A percentile compares a stretch with the other conserved stretches of the same genome.
phyloP scores from a whole-genome alignment of 169 alveolate species.

The Miamiensis avidus region DNA sequence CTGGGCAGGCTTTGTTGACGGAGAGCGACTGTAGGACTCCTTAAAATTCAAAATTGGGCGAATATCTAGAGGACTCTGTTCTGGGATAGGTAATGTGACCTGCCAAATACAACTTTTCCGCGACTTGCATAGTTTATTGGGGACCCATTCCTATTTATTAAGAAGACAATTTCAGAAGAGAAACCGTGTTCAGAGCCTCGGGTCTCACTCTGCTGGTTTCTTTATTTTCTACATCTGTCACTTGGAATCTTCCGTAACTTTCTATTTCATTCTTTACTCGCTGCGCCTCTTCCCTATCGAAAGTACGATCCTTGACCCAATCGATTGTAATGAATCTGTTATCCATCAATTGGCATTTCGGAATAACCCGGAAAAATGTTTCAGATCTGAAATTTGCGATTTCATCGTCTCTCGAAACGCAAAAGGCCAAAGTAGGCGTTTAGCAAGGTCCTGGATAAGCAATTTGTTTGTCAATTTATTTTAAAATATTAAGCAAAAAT shows the following conservation, averaged over 20 bases:
- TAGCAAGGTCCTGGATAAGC: constrained; percentile 99
- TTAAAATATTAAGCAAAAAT: too few species aligned
- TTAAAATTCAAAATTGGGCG: constrained; percentile 7
- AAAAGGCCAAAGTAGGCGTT: constrained; percentile 97
- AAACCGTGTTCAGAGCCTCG: constrained; percentile 92
- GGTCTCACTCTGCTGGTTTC: constrained; percentile 81
- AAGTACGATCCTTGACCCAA: constrained; percentile 62
- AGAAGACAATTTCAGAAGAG: constrained; percentile 91
- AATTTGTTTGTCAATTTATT: too few species aligned
- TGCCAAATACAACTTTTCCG: constrained; percentile 93
- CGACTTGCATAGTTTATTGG: constrained; percentile 92
- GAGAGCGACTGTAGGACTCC: constrained; percentile 88
- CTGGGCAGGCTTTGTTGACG: constrained; percentile 74
- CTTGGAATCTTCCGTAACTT: constrained; percentile 50
- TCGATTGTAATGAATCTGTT: constrained; percentile 26
- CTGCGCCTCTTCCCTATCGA: constrained; percentile 59
- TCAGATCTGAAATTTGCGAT: constrained; percentile 90
- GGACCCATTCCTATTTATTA: constrained; percentile 91
- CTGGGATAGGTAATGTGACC: constrained; percentile 96
- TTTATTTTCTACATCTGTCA: constrained; percentile 44
- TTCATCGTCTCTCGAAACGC: constrained; percentile 93
- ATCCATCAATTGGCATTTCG: neutral
- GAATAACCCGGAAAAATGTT: constrained; percentile 75
- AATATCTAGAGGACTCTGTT: constrained; percentile 89
- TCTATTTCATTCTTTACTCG: constrained; percentile 65